These are phyloP conservation scores for Thielaviopsis ethacetica DNA, from an alignment of 2,329 filamentous ascomycete genomes.

Conservation along the genomic window DNA sequence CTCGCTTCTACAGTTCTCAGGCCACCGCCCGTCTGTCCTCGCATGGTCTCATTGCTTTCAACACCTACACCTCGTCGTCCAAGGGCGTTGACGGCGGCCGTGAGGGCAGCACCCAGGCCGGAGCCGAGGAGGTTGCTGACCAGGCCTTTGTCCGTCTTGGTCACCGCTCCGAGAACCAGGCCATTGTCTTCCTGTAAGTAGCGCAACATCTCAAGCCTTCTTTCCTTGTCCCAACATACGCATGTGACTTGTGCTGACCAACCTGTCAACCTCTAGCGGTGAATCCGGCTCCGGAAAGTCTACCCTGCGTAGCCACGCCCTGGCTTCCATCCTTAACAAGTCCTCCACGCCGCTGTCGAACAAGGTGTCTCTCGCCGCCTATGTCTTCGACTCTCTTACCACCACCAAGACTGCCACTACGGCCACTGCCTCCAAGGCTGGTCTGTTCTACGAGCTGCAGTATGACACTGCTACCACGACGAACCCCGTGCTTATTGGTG, in stretches of 20 bases:
- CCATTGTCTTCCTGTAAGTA: constrained; percentile 78
- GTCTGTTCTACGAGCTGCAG: constrained; percentile 88
- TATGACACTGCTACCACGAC: constrained; percentile 80
- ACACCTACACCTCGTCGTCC: constrained; percentile 81
- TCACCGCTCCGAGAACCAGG: constrained; percentile 81
- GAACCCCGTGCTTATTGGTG: constrained; percentile 78
- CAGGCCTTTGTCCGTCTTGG: constrained; percentile 75
- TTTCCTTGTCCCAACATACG: background rate
- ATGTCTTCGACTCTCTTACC: constrained; percentile 89
- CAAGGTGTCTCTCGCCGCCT: constrained; percentile 84
- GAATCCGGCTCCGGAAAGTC: constrained; percentile 96
- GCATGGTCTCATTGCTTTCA: constrained; percentile 79
- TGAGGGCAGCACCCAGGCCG: constrained; percentile 81
- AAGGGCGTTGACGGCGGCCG: constrained; percentile 82
- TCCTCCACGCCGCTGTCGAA: constrained; percentile 84
- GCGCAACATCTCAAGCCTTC: background rate
- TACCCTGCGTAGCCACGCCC: constrained; percentile 74
- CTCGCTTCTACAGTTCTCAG: constrained; percentile 78
- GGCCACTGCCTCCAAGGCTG: constrained; percentile 86
- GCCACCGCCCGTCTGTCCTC: constrained; percentile 82
- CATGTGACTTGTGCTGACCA: constrained; percentile 1
- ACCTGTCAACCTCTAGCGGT: constrained; percentile 39
- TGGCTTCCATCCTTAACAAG: constrained; percentile 73
- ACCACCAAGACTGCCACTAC: constrained; percentile 96
- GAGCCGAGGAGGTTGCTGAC: constrained; percentile 80